Percentiles rank a stretch among this genome's conserved stretches.
phyloP scores from a whole-genome alignment of 192 early-diverging fungal species.

The Linnemannia zychae region DNA sequence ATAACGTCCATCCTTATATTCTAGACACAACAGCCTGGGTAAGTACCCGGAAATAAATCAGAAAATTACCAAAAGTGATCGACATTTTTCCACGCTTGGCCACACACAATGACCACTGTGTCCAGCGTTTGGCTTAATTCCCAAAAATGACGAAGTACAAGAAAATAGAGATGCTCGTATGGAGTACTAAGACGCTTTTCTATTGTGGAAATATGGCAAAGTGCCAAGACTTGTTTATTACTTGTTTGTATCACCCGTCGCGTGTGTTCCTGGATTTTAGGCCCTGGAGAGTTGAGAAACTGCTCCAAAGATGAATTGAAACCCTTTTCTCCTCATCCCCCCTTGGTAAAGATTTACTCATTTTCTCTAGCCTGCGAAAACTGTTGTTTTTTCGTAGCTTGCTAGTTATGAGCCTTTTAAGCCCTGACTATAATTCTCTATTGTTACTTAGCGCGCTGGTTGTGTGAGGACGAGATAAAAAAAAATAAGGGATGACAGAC shows the following conservation, averaged over 20 bases:
- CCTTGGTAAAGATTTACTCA: neutral
- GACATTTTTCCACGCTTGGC: too few relatives aligned
- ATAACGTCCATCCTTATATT: neutral
- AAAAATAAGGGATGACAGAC: neutral
- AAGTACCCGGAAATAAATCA: too few relatives aligned
- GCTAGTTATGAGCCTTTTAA: neutral
- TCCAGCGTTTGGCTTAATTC: too few relatives aligned
- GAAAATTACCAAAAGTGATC: too few relatives aligned
- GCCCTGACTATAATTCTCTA: neutral
- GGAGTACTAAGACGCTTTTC: too few relatives aligned
- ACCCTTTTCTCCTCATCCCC: too few relatives aligned
- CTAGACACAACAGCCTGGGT: too few relatives aligned
- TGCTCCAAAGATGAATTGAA: neutral
- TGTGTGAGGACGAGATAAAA: neutral
- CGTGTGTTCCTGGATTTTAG: neutral
- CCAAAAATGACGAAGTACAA: too few relatives aligned
- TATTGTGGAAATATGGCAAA: neutral
- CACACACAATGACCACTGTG: too few relatives aligned
- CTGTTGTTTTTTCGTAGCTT: neutral
- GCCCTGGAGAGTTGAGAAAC: neutral
- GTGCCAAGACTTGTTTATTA: neutral
- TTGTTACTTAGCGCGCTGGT: neutral
- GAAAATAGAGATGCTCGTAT: too few relatives aligned
- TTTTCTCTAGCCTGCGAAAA: neutral
- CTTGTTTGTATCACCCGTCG: neutral